These are phyloP conservation scores for Mallotus japonicus DNA, from an alignment of 441 rosid genomes.

Conservation along the genomic window DNA sequence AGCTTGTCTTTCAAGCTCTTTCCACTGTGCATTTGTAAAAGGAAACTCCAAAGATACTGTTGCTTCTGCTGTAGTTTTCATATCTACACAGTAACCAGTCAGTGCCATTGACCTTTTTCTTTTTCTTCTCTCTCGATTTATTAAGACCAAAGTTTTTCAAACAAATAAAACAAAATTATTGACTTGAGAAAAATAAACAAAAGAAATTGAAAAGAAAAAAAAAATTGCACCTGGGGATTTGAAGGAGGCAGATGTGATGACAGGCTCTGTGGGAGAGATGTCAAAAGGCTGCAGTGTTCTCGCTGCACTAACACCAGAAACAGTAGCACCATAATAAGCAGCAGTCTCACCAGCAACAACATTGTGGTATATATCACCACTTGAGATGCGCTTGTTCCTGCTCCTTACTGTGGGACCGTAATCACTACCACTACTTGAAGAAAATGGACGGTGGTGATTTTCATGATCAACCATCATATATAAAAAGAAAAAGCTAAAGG, in stretches of 20 bases:
- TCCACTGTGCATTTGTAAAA: conserved; percentile 24
- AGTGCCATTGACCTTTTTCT: not conserved
- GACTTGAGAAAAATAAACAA: not conserved
- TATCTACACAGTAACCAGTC: not conserved
- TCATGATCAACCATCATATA: conserved; percentile 36
- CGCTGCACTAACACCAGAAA: conserved; percentile 14
- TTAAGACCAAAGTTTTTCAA: not conserved
- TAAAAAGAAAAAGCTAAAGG: not conserved
- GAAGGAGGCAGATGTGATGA: conserved; percentile 16
- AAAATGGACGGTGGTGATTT: conserved; percentile 33
- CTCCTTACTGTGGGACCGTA: conserved; percentile 24
- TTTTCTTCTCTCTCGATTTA: not conserved
- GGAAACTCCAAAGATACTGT: conserved; percentile 11
- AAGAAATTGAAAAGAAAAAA: not conserved
- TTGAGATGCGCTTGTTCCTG: conserved; percentile 13
- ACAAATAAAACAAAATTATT: not conserved
- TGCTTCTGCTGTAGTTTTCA: not conserved
- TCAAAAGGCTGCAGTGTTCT: conserved; percentile 33
- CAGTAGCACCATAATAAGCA: conserved; percentile 2
- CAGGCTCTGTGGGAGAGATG: conserved; percentile 11
- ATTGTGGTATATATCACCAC: conserved; percentile 19
- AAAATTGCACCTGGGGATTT: conserved; percentile 31
- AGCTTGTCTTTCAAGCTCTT: conserved; percentile 23
- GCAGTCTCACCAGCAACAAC: conserved; percentile 3
- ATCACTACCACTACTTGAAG: conserved; percentile 20